phyloP scores from a whole-genome alignment of 2,329 filamentous ascomycete genomes.

The Neurospora crassa region DNA sequence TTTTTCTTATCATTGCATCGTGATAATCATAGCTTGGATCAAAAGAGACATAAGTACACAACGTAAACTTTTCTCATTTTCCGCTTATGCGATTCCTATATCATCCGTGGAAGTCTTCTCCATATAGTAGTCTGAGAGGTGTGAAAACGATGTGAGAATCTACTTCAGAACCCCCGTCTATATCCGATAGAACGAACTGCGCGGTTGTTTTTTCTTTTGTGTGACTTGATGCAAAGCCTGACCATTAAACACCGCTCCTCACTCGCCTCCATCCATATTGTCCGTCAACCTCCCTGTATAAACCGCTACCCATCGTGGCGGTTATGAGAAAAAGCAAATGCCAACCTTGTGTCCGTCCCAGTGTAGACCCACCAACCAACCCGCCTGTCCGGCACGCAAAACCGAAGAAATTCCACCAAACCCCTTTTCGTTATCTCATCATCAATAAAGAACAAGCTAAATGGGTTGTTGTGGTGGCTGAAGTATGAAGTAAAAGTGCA shows the following conservation, averaged over 20 bases:
- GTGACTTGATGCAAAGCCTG: background rate
- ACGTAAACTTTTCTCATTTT: background rate
- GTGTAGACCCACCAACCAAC: background rate
- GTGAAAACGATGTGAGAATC: background rate
- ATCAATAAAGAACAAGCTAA: background rate
- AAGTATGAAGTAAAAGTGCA: background rate
- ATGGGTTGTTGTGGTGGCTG: background rate
- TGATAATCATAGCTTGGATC: background rate
- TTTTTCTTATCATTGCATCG: background rate
- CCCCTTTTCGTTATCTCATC: background rate
- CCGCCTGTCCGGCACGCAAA: background rate
- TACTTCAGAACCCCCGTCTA: background rate
- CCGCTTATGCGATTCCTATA: background rate
- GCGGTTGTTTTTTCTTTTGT: background rate
- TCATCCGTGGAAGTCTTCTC: background rate
- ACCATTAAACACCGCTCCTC: background rate
- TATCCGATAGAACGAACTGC: background rate
- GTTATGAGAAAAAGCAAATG: background rate
- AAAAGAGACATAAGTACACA: background rate
- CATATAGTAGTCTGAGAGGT: background rate
- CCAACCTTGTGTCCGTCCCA: background rate
- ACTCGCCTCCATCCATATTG: background rate
- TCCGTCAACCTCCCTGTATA: background rate
- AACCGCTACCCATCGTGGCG: background rate
- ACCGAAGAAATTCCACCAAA: background rate